Conservation (phyloP, 1,139 yeast species). For the Pichia sp. region DNA sequence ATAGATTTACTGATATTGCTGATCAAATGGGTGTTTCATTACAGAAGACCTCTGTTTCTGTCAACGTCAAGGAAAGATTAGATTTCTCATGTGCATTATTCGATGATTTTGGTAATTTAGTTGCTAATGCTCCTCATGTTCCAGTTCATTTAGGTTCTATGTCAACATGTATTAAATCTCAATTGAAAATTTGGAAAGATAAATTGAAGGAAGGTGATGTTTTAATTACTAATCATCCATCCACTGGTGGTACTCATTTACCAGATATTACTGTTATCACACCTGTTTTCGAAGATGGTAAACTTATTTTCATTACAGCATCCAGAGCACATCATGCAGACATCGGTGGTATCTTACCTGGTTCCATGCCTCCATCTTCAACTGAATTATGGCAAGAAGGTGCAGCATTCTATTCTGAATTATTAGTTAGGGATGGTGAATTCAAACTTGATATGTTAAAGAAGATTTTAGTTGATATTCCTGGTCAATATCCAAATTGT, state of each 20-base stretch:
- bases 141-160: slow-evolving; percentile 64
- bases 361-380: slow-evolving; percentile 64
- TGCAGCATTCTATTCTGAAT: slow-evolving; percentile 55
- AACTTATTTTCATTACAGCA: slow-evolving; percentile 57
- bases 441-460: slow-evolving; percentile 53
- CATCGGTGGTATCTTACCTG: slow-evolving; percentile 65
- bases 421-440: slow-evolving; percentile 50
- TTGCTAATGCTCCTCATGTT: slow-evolving; percentile 64
- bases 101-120: slow-evolving; percentile 53
- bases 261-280: slow-evolving; percentile 84
- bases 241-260: slow-evolving; percentile 61
- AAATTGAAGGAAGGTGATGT: slow-evolving; percentile 55
- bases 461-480: slow-evolving; percentile 45
- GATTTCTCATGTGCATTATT: slow-evolving; percentile 64
- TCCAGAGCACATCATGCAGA: slow-evolving; percentile 70
- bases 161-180: slow-evolving; percentile 58
- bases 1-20: slow-evolving; percentile 62
- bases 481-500: slow-evolving; percentile 51
- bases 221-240: slow-evolving; percentile 54
- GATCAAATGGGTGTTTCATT: slow-evolving; percentile 63
- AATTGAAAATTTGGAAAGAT: slow-evolving; percentile 48
- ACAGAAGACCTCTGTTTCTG: slow-evolving; percentile 58
- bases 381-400: slow-evolving; percentile 64
- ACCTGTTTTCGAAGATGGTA: slow-evolving; percentile 45
- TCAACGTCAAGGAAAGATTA: slow-evolving; percentile 58